Evolutionary conservation across 257 asterid genomes (phyloP).

Genomic region (Solanum bulbocastanum): DNA sequence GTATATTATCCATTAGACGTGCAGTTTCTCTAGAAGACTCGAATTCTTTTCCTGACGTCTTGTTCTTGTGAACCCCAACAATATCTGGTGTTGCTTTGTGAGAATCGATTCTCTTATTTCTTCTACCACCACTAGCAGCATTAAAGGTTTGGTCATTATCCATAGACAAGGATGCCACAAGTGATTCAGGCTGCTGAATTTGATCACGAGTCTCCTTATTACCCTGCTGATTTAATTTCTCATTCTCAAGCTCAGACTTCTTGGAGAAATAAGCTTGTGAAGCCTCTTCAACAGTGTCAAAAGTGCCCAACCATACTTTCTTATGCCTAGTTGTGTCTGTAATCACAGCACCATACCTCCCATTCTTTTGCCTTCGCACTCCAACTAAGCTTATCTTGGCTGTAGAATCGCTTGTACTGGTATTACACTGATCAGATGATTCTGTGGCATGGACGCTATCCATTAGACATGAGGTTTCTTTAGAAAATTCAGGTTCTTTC

Average conservation of each 20-base stretch:
- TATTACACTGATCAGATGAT: neutral
- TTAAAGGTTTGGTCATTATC: neutral
- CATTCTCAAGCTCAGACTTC: neutral
- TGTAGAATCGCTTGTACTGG: neutral
- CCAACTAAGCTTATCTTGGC: neutral
- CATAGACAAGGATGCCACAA: neutral
- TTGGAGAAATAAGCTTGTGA: neutral
- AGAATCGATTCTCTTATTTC: neutral
- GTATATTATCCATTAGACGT: neutral
- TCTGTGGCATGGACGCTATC: neutral
- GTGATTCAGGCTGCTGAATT: neutral
- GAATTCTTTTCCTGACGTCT: neutral
- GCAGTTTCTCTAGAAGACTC: neutral
- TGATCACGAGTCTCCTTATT: neutral
- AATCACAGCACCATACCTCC: neutral
- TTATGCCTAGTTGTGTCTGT: neutral
- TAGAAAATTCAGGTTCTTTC: neutral
- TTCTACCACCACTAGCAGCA: neutral
- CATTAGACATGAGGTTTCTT: neutral
- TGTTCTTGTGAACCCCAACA: neutral
- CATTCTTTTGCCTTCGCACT: neutral
- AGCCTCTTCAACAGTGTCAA: neutral
- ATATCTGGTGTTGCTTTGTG: neutral
- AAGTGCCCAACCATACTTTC: neutral
- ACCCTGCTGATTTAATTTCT: neutral